Conservation (phyloP, 1,284 basidiomycete genomes). For the Boletus sp. region DNA sequence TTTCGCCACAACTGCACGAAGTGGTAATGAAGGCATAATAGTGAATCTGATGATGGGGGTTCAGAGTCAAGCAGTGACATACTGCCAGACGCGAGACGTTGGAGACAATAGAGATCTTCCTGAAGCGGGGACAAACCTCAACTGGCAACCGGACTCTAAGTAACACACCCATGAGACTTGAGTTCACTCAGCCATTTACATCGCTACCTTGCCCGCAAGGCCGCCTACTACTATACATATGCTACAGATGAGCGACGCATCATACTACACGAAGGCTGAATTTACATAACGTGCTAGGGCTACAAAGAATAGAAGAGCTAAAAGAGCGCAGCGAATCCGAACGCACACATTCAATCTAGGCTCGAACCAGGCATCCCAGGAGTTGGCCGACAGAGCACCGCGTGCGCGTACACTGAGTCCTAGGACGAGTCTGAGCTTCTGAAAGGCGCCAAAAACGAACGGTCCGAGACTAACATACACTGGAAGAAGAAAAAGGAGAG, state of each 20-base stretch:
- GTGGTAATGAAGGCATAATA: background rate
- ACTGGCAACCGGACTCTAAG: too few relatives aligned
- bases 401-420: background rate
- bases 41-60: conserved; percentile 10
- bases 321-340: background rate
- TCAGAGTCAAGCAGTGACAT: conserved; percentile 1
- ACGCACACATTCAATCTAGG: background rate
- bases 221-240: background rate
- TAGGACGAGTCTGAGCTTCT: background rate
- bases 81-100: conserved; percentile 4
- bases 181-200: background rate
- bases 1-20: background rate
- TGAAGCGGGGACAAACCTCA: background rate
- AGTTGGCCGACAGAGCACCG: too few relatives aligned
- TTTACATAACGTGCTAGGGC: conserved; percentile 15
- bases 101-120: conserved; percentile 1
- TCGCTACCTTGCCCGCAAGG: background rate
- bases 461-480: background rate
- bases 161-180: background rate
- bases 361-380: background rate
- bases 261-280: conserved; percentile 9
- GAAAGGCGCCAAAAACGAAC: background rate
- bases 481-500: background rate
- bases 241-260: conserved; percentile 11
- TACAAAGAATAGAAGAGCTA: conserved; percentile 15